These are phyloP conservation scores for Gloeopeniophorella convolvens DNA, from an alignment of 768 basidiomycete genomes.

Conservation along the genomic window DNA sequence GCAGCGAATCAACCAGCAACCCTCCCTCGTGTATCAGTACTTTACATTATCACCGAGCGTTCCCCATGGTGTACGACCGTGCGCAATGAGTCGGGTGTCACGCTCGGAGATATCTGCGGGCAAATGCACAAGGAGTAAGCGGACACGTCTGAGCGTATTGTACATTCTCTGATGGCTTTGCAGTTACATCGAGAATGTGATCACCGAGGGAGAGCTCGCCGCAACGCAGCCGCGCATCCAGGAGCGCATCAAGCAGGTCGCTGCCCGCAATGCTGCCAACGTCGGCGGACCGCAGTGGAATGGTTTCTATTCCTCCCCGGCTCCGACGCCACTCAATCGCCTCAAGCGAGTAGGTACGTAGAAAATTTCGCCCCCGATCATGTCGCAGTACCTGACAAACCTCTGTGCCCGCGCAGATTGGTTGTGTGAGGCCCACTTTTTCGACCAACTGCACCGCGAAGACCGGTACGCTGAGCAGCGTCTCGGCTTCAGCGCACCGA, in stretches of 20 bases:
- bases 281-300: constrained; percentile 33
- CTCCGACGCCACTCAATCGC: constrained; percentile 39
- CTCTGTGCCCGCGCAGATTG: constrained; percentile 48
- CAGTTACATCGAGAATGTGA: constrained; percentile 63
- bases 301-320: constrained; percentile 39
- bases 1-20: constrained; percentile 35
- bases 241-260: constrained; percentile 63
- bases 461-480: constrained; percentile 53
- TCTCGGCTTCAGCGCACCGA: constrained; percentile 72
- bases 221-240: constrained; percentile 57
- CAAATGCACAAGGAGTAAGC: constrained; percentile 72
- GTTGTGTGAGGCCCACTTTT: constrained; percentile 66
- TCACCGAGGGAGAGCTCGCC: constrained; percentile 61
- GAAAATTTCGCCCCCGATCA: background rate
- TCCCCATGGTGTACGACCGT: constrained; percentile 79
- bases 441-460: constrained; percentile 56
- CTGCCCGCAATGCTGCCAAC: constrained; percentile 34
- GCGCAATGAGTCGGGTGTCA: constrained; percentile 67
- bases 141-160: constrained; percentile 1
- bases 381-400: no score
- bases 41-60: constrained; percentile 35
- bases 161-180: background rate
- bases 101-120: constrained; percentile 66
- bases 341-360: constrained; percentile 59
- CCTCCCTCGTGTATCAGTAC: constrained; percentile 32